Percentiles rank a stretch among this genome's conserved stretches.
Evolutionary conservation across 2,329 filamentous ascomycete genomes (phyloP).

Genomic region (Trichoderma oligosporum): DNA sequence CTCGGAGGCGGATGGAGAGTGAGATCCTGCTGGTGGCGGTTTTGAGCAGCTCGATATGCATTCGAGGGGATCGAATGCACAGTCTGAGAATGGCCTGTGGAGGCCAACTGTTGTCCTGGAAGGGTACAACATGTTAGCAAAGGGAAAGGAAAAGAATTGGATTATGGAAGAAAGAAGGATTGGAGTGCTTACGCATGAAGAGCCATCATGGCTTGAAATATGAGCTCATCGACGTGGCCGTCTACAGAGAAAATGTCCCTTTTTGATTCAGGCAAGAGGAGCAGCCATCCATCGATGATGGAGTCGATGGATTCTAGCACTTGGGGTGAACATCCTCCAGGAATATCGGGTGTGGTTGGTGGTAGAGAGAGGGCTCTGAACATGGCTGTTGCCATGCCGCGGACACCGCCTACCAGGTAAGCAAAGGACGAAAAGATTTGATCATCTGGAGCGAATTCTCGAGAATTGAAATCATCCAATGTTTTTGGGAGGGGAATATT

Average conservation of each 20-base stretch:
- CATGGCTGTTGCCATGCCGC: slow-evolving; percentile 33
- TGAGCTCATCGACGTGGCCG: slow-evolving; percentile 62
- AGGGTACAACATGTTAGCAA: background rate
- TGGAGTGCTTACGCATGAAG: slow-evolving; percentile 43
- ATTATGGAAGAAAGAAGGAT: too few relatives aligned
- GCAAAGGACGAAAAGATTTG: slow-evolving; percentile 60
- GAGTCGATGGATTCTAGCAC: slow-evolving; percentile 36
- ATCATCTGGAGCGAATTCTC: slow-evolving; percentile 55
- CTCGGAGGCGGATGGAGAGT: slow-evolving; percentile 21
- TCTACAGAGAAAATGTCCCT: slow-evolving; percentile 31
- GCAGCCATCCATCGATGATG: slow-evolving; percentile 37
- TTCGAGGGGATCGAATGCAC: slow-evolving; percentile 38
- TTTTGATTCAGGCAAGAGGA: slow-evolving; percentile 35
- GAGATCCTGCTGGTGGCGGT: slow-evolving; percentile 20
- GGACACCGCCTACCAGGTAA: slow-evolving; percentile 62
- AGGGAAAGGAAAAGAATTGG: background rate
- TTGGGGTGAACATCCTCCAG: slow-evolving; percentile 23
- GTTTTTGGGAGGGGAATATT: slow-evolving; percentile 42
- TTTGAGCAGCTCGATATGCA: slow-evolving; percentile 37
- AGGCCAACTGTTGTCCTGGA: slow-evolving; percentile 32
- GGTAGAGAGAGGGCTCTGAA: slow-evolving; percentile 24
- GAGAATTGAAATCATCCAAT: slow-evolving; percentile 57
- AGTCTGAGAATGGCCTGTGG: slow-evolving; percentile 39
- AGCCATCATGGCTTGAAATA: slow-evolving; percentile 79
- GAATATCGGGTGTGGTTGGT: slow-evolving; percentile 15